Base-by-base conservation (phyloP, 2,329 filamentous ascomycete species). In the Diaporthe australafricana region DNA sequence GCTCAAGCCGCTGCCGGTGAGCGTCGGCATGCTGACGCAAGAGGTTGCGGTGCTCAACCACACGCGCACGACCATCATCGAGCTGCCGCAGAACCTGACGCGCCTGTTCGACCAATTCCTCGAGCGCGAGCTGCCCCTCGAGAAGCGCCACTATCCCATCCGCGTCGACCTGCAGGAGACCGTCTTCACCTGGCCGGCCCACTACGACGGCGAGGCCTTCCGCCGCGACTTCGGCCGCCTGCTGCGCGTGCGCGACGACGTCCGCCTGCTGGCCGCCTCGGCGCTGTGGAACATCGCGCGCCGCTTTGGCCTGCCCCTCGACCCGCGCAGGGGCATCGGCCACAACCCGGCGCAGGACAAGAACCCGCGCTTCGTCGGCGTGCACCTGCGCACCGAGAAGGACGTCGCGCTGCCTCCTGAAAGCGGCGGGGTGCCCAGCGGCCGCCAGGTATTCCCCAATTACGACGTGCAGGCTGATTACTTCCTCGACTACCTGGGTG, bases 161-260 rank as follows among this genome's bases (percentile, higher is more conserved):
- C 79, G 77, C 17, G 79, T 82, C 25, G 77, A 81, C 66, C 71
- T 83, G n/a, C 73, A 73, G 50, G 70, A 76, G 27, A 76, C 75
- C 0, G 76, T 76, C 60, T 77, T 77, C 73, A 74, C 76, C 35
- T 84, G 80, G 75, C 82, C 81, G 11, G 74, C 74, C 17, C 75
- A 76, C 70, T 79, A 83, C 66, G 70, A 73, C 35, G 71, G 76
- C 5, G 65, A 47, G 22, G 53, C 27, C 27, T 78, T 84, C 68
- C 76, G 78, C 27, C 74, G 74, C 16, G 79, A 79, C 55, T 84
- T 85, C 66, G 84, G 84, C 30, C 79, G 80, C 22, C 75, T 85
- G 38, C 74, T 85, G 42, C 82, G 81, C 55, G 75, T 79, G 57
- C 80, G 80, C 17, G 53, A 74, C 25, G 81, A 83, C 75, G 77